Evolutionary conservation across 2,329 filamentous ascomycete genomes (phyloP).

Genomic region (Phialocephala sp.): DNA sequence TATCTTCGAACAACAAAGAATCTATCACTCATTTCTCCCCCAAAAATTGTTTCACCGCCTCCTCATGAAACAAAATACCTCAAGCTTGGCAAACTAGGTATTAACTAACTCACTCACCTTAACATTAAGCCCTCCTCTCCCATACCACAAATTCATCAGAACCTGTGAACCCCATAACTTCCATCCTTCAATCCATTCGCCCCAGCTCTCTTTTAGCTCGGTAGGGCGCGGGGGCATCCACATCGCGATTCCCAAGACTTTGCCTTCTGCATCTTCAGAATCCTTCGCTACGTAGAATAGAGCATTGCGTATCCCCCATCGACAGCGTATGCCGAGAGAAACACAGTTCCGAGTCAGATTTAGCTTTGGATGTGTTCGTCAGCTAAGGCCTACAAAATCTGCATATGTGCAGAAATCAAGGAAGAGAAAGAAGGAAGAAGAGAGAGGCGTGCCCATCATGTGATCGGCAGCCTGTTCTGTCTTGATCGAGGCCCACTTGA

Average conservation of each 20-base stretch:
- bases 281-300: constrained; percentile 75
- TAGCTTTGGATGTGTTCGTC: constrained; percentile 25
- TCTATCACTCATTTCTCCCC: constrained; percentile 12
- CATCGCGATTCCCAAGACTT: constrained; percentile 73
- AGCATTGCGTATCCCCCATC: constrained; percentile 72
- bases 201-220: constrained; percentile 59
- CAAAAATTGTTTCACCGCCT: constrained; percentile 11
- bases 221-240: constrained; percentile 66
- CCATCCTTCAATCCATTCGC: constrained; percentile 67
- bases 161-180: constrained; percentile 70
- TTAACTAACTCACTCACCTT: constrained; percentile 47
- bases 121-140: constrained; percentile 70
- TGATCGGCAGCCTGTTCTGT: not conserved
- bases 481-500: not conserved
- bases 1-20: not conserved
- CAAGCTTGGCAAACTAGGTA: not conserved
- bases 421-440: not conserved
- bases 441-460: not conserved
- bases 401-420: not conserved
- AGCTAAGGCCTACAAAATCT: not conserved
- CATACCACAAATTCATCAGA: constrained; percentile 70
- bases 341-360: constrained; percentile 35
- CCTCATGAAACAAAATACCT: constrained; percentile 10
- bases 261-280: constrained; percentile 48
- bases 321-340: constrained; percentile 61